Base-by-base conservation (phyloP, 441 rosid genomes). In the Gossypium gossypioides region DNA sequence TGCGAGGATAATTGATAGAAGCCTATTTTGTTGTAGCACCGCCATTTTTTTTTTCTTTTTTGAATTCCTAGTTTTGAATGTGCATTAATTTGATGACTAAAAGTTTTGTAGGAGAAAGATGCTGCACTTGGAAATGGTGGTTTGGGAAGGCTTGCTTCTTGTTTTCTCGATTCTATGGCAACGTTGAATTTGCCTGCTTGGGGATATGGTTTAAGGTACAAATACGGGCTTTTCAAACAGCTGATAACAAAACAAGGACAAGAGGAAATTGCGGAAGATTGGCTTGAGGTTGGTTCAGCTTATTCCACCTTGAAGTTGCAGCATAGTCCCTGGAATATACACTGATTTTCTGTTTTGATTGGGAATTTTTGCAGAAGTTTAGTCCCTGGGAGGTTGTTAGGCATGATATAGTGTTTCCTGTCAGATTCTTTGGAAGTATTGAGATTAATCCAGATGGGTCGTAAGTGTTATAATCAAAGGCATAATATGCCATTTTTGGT, bases 371-470 rank as follows among this genome's bases (percentile, higher is more conserved):
- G 86, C 94, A 95, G 99, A 95, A 92, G 80, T 92, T 89, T 81
- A 95, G 97, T 83, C 97, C 99, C n/a, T 95, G 99, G 99, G 99
- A 95, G 82, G 81, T 91, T 78, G 97, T 91, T 63, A 88, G 99
- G 87, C 97, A 95, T 79, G 97, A 91, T 74, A 83, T 92, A 64
- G 86, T 86, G 25, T 90, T 84, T 81, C 97, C 97, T 22, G 87
- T 95, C 79, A 88, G 96, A 80, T 95, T 92, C 79, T 92, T 89
- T 76, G 99, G 99, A 70, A 79, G 8, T 3, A 92, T 95, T 59
- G 81, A 84, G 81, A 79, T 95, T 77, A 81, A 82, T 71, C 91
- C 95, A 2, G 84, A 89, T 87, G 99, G 97, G 80, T 76, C 79
- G 97, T 95, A 84, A 95, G 97, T 87, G 66, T 73, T 72, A 40